phyloP scores from a whole-genome alignment of 805 yeast genomes.

The Candida wancherniae region DNA sequence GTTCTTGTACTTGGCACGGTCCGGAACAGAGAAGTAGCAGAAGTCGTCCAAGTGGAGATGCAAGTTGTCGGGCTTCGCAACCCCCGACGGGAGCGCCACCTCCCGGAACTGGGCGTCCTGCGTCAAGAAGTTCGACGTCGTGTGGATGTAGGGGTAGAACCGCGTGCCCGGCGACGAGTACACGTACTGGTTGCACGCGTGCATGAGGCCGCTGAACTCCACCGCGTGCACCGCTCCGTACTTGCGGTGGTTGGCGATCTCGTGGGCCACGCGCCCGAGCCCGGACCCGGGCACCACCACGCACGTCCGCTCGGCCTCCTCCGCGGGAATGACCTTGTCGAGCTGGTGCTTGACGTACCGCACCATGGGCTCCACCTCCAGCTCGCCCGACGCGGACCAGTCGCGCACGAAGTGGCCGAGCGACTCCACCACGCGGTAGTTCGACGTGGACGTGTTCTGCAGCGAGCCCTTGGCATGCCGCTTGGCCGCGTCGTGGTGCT shows the following conservation, averaged over 20 bases:
- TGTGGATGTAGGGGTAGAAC: constrained; percentile 41
- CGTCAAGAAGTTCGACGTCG: constrained; percentile 60
- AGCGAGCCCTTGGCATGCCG: constrained; percentile 1
- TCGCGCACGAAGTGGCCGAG: constrained; percentile 77
- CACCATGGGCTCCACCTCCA: constrained; percentile 51
- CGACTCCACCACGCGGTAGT: constrained; percentile 55
- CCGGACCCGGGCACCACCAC: constrained; percentile 88
- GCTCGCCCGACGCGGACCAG: constrained; percentile 48
- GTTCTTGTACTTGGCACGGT: constrained; percentile 31
- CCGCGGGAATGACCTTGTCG: constrained; percentile 21
- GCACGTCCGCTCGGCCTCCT: constrained; percentile 35
- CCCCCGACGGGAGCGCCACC: constrained; percentile 24
- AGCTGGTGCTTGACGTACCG: constrained; percentile 47
- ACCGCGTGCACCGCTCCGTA: constrained; percentile 59
- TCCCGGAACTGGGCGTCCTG: constrained; percentile 48
- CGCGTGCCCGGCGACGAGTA: constrained; percentile 23
- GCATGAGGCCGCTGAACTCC: constrained; percentile 76
- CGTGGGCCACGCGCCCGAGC: constrained; percentile 71
- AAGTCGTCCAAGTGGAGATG: constrained; percentile 59
- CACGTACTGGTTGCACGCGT: constrained; percentile 57
- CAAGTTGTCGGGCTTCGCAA: constrained; percentile 44
- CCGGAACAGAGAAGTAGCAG: constrained; percentile 40
- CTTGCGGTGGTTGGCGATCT: constrained; percentile 41
- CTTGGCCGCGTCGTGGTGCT: constrained; percentile 22
- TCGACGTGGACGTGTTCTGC: constrained; percentile 16